Conservation (phyloP, 805 yeast species). For the Candida suzukii region DNA sequence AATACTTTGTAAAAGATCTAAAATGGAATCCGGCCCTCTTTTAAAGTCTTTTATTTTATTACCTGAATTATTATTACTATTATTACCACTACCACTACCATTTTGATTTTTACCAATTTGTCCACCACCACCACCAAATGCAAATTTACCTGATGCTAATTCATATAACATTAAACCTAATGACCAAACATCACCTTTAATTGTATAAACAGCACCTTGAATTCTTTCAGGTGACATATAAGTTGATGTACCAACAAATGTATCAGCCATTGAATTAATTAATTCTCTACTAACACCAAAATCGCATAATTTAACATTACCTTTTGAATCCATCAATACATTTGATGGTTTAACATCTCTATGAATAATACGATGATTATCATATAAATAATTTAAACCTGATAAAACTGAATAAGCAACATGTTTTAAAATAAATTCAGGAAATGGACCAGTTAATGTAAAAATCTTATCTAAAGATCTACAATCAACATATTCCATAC, state of each 20-base stretch:
- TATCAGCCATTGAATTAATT: conserved; percentile 91
- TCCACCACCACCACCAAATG: conserved; percentile 56
- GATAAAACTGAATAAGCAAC: conserved; percentile 70
- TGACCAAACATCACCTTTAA: conserved; percentile 98
- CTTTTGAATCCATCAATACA: conserved; percentile 78
- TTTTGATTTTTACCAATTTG: conserved; percentile 15
- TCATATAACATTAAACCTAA: conserved; percentile 87
- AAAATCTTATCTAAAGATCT: conserved; percentile 83
- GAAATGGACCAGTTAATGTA: conserved; percentile 53
- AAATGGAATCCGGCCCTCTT: conserved; percentile 69
- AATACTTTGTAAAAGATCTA: conserved; percentile 85
- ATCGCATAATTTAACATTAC: conserved; percentile 88
- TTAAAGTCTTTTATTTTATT: conserved; percentile 6
- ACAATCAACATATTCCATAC: conserved; percentile 96
- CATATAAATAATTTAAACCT: conserved; percentile 78
- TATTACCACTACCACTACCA: background rate
- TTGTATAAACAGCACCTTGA: conserved; percentile 88
- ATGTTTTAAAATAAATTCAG: conserved; percentile 63
- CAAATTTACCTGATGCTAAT: conserved; percentile 77
- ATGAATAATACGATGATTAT: conserved; percentile 82
- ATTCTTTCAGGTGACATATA: conserved; percentile 98
- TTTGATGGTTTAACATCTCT: conserved; percentile 95
- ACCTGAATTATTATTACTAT: conserved; percentile 8
- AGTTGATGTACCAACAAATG: conserved; percentile 96
- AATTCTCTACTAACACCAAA: conserved; percentile 94